Base-by-base conservation (phyloP, 1,284 basidiomycete species). In the Cryptococcus hybrid region DNA sequence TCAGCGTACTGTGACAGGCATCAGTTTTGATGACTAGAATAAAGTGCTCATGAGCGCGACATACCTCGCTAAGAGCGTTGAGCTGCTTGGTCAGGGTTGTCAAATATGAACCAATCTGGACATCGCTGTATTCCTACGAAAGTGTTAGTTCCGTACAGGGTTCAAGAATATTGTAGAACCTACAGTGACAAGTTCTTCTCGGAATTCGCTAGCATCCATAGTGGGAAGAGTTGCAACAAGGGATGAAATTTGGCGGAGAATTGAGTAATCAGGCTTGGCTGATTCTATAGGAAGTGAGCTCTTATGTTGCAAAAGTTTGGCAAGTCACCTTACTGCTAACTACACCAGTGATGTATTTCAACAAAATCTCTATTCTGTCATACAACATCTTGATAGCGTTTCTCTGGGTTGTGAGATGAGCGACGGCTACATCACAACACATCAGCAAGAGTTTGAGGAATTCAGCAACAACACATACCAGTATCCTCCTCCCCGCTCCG, bases 351-450 rank as follows among this genome's bases (percentile, higher is more conserved):
- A 96, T 85, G 76, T 99, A 98, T 71, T 86, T 83, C 6, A 90
- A 85, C 6, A 98, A 83, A 2, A 93, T 79, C 48, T 86, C 68
- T 57, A 98, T 90, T 54, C 95, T 86, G 66, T 96, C 92, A 66
- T 94, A 86, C 59, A 99, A 82, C 92, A 98, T 98, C 71, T 90
- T 88, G 57, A 98, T 89, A 7, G 96, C 95, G 55, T 92, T 92
- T 62, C 93, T 84, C 77, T 98, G 94, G 6, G 92, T 89, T 55
- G 89, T 87, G 52, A 98, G 79, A 78, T 91, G 88, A 0, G 90
- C 88, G 64, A 95, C 85, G 76, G 95, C 94, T 97, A 71, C 9
- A 51, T 6, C 40, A 47, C 13, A 13, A 47, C 30, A 12, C 46
- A 1, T 9, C 9, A 47, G 24, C 5, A 34, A 42, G 34, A 34